Conservation (phyloP, 2,329 filamentous ascomycete genomes). For the Magnaporthiopsis incrustans region DNA sequence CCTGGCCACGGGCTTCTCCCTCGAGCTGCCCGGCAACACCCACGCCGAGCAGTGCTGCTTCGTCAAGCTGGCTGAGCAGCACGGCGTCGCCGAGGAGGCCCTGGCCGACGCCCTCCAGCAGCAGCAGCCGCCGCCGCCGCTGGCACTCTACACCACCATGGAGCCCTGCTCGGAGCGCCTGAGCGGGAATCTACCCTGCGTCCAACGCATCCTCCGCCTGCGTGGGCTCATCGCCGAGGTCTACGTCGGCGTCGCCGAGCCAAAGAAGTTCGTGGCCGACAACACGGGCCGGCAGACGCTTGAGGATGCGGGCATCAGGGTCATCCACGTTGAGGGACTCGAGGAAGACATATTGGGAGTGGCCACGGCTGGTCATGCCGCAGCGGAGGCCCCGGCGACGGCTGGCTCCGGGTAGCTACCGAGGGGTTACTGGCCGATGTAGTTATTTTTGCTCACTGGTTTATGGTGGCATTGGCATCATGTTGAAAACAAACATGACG, state of each 20-base stretch:
- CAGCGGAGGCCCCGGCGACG: slow-evolving; percentile 6
- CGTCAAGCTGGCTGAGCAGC: slow-evolving; percentile 54
- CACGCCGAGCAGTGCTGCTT: slow-evolving; percentile 94
- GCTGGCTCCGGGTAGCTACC: background rate
- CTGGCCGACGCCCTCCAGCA: slow-evolving; percentile 42
- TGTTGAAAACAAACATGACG: background rate
- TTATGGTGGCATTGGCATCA: no score
- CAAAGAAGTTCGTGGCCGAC: slow-evolving; percentile 77
- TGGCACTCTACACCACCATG: slow-evolving; percentile 83
- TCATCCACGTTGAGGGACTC: slow-evolving; percentile 64
- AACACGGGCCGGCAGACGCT: slow-evolving; percentile 69
- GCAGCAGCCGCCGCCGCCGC: slow-evolving; percentile 24
- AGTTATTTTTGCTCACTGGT: background rate
- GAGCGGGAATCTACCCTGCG: slow-evolving; percentile 69
- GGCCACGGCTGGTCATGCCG: slow-evolving; percentile 71
- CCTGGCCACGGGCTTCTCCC: slow-evolving; percentile 77
- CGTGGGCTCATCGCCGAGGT: slow-evolving; percentile 61
- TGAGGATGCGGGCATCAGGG: slow-evolving; percentile 62
- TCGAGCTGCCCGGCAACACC: slow-evolving; percentile 87
- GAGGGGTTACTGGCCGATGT: background rate
- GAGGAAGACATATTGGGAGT: slow-evolving; percentile 75
- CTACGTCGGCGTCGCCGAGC: slow-evolving; percentile 82
- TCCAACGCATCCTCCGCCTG: slow-evolving; percentile 65
- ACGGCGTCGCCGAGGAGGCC: slow-evolving; percentile 42
- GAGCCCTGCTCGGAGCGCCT: slow-evolving; percentile 72